Evolutionary conservation across 306 rosid species (phyloP), one percentile per base, ranked within the genome.

Genomic region (Arachis hypogaea): DNA sequence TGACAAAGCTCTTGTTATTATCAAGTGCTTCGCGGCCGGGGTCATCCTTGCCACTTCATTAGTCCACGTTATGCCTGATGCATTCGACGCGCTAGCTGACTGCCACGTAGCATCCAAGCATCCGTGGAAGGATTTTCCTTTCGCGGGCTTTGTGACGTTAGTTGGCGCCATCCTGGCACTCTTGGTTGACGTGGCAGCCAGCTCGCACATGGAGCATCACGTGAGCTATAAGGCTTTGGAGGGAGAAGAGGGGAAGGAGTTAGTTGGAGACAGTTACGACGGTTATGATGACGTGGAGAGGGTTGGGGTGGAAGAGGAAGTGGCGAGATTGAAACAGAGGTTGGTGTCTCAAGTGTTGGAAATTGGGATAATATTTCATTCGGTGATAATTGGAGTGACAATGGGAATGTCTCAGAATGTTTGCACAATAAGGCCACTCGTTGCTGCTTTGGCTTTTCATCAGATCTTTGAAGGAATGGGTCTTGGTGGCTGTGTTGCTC

Each of bases 401-500:
- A 75, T 92, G 93, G 97, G 97, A 3, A 92, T 92, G 96, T 92
- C 97, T 8, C 96, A 89, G 77, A 92, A 92, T 5, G 80, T 89
- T 78, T 92, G 97, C 77, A 89, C 97, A 2, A 92, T 92, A 33
- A 45, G 84, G 14, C 97, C 97, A 7, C 80, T 92, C 30, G 96
- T 92, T 1, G 87, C 86, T 6, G 97, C 97, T 59, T 78, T 92
- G 54, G 83, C 97, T 1, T 92, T 92, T 68, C 97, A 92, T 62
- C 96, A 92, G 77, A 87, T 92, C 4, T 92, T 89, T 16, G 96
- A 92, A 73, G 97, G 97, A 22, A 86, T 92, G 93, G 97, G 96
- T 0, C 96, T 92, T 3, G 97, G 97, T 5, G 97, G 96, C 11
- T 92, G 97, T 80, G 87, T 92, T 67, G 93, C 96, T 40, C 97